Evolutionary conservation across 192 early-diverging fungal species (phyloP).

Genomic region (Paraglomus occultum): DNA sequence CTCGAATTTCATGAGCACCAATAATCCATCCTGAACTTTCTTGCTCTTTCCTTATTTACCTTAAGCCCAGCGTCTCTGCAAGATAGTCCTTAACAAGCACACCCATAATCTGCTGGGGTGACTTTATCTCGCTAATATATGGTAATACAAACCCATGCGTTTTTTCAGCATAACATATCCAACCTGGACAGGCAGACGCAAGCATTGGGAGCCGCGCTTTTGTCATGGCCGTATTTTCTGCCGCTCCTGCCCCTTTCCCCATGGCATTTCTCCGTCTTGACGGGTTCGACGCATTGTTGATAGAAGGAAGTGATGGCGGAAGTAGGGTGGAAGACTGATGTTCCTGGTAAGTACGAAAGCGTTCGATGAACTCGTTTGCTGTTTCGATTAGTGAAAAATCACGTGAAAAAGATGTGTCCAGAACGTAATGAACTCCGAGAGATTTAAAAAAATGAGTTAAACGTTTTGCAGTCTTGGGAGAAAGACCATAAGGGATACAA

Average conservation of each 20-base stretch:
- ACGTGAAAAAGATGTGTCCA: conserved; percentile 87
- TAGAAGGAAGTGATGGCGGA: conserved; percentile 1
- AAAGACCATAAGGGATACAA: too few relatives aligned
- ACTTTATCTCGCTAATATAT: conserved; percentile 84
- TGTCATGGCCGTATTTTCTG: conserved; percentile 24
- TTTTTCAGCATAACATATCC: conserved; percentile 99
- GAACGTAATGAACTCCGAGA: conserved; percentile 81
- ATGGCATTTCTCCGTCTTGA: background rate
- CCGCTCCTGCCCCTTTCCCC: conserved; percentile 31
- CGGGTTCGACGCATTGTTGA: background rate
- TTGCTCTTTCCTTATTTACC: conserved; percentile 27
- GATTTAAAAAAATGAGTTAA: conserved; percentile 74
- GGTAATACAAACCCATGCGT: conserved; percentile 89
- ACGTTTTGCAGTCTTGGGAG: conserved; percentile 54
- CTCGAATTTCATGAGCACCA: too few relatives aligned
- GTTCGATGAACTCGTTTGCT: conserved; percentile 84
- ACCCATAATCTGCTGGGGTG: conserved; percentile 99
- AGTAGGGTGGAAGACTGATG: conserved; percentile 26
- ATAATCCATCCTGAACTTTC: background rate
- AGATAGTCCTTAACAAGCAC: conserved; percentile 85
- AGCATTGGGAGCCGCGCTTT: conserved; percentile 52
- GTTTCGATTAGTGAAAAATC: conserved; percentile 85
- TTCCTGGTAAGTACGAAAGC: conserved; percentile 54
- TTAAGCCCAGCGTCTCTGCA: conserved; percentile 57
- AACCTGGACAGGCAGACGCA: conserved; percentile 72